Percentiles rank a stretch among this genome's conserved stretches.
Evolutionary conservation across 208 protist genomes (phyloP).

Genomic region (Acanthamoeba healyi): DNA sequence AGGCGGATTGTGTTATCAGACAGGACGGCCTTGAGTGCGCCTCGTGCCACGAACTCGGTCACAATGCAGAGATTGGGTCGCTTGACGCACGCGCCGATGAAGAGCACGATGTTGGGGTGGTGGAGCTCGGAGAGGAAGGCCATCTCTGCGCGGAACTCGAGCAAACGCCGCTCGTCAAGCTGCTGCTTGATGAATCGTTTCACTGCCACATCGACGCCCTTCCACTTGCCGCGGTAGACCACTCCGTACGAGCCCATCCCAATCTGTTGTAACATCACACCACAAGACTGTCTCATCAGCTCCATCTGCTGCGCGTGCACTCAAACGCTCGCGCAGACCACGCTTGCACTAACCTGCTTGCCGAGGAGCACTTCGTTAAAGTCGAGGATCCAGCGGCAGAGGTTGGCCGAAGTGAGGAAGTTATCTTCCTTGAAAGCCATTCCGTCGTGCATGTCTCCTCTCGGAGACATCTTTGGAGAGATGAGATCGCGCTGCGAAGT

Average conservation of each 20-base stretch:
- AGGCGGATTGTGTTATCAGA: background rate
- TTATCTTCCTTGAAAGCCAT: constrained; percentile 55
- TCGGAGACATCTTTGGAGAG: too few species aligned
- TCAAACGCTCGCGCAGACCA: background rate
- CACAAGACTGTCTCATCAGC: background rate
- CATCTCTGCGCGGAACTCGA: constrained; percentile 65
- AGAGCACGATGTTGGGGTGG: constrained; percentile 64
- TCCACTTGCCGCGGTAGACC: constrained; percentile 53
- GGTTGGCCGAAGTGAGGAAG: constrained; percentile 62
- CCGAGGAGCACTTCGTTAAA: background rate
- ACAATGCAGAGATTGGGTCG: constrained; percentile 85
- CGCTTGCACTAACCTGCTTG: background rate
- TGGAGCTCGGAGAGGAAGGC: constrained; percentile 61
- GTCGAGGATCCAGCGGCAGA: constrained; percentile 66
- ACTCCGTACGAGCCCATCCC: constrained; percentile 24
- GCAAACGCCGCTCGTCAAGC: constrained; percentile 17
- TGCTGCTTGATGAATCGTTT: constrained; percentile 72
- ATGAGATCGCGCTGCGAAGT: background rate
- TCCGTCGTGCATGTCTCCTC: background rate
- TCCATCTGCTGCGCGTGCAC: too few species aligned
- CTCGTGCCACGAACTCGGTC: constrained; percentile 82
- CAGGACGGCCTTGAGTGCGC: constrained; percentile 81
- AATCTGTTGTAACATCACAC: background rate
- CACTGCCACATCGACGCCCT: constrained; percentile 54
- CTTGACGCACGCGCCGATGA: constrained; percentile 72